Evolutionary conservation across 192 early-diverging fungal species (phyloP), one percentile per base, ranked within the genome.

Genomic region (Backusella luteola): DNA sequence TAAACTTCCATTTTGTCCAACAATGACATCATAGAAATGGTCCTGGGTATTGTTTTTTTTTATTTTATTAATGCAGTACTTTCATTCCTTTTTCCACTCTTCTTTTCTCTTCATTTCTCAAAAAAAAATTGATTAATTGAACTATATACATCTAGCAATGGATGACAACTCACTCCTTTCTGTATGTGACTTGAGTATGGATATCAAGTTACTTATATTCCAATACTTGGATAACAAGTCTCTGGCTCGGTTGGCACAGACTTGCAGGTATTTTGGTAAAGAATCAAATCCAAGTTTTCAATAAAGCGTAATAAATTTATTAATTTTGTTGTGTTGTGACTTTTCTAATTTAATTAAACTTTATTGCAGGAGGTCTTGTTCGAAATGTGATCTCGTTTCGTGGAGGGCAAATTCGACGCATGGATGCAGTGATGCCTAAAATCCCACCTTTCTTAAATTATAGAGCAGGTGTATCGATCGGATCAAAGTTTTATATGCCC

Each of bases 401-500:
- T 14, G 23, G 34, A 15, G 56, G 17, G 4, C 34, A 73, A 21
- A n/a, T 53, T 53, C 26, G n/a, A 36, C 21, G 9, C 4, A 1
- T 73, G 53, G 21, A 73, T 39, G 14, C 21, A 9, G 17, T 5
- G 6, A 59, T 53, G 23, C 52, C 70, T n/a, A 49, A 44, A 34
- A 19, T 15, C 3, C 72, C 72, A 17, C 52, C 63, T 15, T 66
- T 52, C 19, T 21, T 75, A 21, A 75, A 75, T 49, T 75, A 75
- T 7, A 72, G 76, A 52, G 73, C 71, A 17, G 80, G 80, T 3
- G 67, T 74, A 29, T 29, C 69, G 26, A 72, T 78, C 0, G 76
- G 69, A 12, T 34, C 35, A 29, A 74, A 53, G 34, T 75, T 81
- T 21, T 81, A 81, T 49, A n/a, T 81, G 17, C 76, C 80, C 26